These are phyloP conservation scores for Paramecium caudatum DNA, from an alignment of 73 alveolate species.

Conservation along the genomic window DNA sequence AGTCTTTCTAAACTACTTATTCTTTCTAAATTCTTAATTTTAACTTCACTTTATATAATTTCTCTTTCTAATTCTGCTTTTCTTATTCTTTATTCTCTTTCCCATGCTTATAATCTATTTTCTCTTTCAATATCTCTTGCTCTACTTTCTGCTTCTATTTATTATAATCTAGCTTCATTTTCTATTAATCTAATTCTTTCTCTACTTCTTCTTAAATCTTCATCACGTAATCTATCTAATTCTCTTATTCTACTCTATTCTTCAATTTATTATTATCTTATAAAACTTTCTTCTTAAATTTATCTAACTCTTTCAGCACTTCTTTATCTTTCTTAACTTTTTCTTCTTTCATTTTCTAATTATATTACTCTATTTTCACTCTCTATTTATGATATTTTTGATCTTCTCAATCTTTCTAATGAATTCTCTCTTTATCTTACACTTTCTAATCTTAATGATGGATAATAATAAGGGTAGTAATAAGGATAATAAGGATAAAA, in stretches of 20 bases:
- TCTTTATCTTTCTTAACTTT: slow-evolving; percentile 49
- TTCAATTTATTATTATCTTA: slow-evolving; percentile 29
- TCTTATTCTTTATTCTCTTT: slow-evolving; percentile 58
- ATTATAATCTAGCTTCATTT: slow-evolving; percentile 47
- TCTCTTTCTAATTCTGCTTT: slow-evolving; percentile 55
- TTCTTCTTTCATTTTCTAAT: slow-evolving; percentile 61
- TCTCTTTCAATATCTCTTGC: slow-evolving; percentile 58
- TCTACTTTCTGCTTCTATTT: slow-evolving; percentile 34
- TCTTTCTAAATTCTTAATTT: slow-evolving; percentile 42
- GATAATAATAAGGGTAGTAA: slow-evolving; percentile 65
- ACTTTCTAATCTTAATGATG: slow-evolving; percentile 54
- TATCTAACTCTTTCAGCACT: slow-evolving; percentile 67
- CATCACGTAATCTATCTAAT: slow-evolving; percentile 21
- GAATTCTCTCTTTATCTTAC: slow-evolving; percentile 60
- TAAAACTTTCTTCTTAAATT: slow-evolving; percentile 55
- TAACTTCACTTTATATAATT: slow-evolving; percentile 32
- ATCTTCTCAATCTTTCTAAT: slow-evolving; percentile 41
- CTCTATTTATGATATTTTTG: slow-evolving; percentile 43
- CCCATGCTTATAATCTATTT: slow-evolving; percentile 48
- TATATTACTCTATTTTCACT: slow-evolving; percentile 9
- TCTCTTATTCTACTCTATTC: slow-evolving; percentile 52
- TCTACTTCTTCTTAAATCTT: slow-evolving; percentile 54
- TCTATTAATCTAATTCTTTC: slow-evolving; percentile 40
- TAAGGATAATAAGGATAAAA: slow-evolving; percentile 64
- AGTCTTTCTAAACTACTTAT: slow-evolving; percentile 44